phyloP scores from a whole-genome alignment of 495 filamentous ascomycete species.

The Bacidia gigantensis region DNA sequence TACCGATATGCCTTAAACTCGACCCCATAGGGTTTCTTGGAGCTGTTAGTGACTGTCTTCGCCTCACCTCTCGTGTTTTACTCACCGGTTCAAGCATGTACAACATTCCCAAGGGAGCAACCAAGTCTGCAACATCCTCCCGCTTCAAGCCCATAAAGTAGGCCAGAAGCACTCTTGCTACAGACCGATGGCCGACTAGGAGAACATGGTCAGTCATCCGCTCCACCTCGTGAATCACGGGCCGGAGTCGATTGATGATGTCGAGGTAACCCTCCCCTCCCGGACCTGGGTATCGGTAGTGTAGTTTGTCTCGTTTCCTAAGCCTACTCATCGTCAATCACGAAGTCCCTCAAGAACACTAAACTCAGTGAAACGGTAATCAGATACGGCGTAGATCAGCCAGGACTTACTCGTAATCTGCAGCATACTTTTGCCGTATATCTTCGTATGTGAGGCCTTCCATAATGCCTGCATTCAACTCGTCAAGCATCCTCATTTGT shows the following conservation, averaged over 20 bases:
- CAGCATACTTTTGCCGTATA: slow-evolving; percentile 57
- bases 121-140: slow-evolving; percentile 81
- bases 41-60: background rate
- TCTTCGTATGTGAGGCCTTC: slow-evolving; percentile 92
- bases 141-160: slow-evolving; percentile 88
- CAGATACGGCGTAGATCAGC: no score
- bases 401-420: slow-evolving; percentile 45
- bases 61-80: background rate
- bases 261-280: slow-evolving; percentile 94
- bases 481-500: slow-evolving; percentile 95
- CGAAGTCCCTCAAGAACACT: background rate
- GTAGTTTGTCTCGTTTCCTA: slow-evolving; percentile 50
- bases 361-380: no score
- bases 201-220: slow-evolving; percentile 91
- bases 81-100: slow-evolving; percentile 74
- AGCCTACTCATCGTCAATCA: background rate
- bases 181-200: slow-evolving; percentile 77
- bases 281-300: slow-evolving; percentile 86
- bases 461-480: slow-evolving; percentile 81
- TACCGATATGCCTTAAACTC: slow-evolving; percentile 91
- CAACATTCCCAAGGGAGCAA: slow-evolving; percentile 81
- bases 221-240: slow-evolving; percentile 93
- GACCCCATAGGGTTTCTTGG: slow-evolving; percentile 80
- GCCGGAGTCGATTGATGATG: slow-evolving; percentile 86
- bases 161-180: slow-evolving; percentile 81